Conservation (phyloP, 306 rosid genomes). For the Lotus japonicus region DNA sequence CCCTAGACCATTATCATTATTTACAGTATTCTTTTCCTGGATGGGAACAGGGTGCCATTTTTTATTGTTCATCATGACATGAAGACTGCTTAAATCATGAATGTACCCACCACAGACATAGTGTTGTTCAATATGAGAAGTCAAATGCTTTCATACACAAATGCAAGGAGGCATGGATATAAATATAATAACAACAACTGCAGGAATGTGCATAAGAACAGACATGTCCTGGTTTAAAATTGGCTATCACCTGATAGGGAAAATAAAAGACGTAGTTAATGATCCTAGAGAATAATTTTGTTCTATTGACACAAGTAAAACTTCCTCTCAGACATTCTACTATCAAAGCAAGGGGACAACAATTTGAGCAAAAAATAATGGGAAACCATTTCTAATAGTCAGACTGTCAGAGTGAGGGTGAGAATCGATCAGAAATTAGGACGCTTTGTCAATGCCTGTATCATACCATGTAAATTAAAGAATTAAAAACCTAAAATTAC, state of each 20-base stretch:
- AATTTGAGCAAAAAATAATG: background rate
- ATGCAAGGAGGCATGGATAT: background rate
- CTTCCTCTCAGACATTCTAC: background rate
- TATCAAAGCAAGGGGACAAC: constrained; percentile 16
- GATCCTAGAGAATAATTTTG: constrained; percentile 1
- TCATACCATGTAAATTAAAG: constrained; percentile 3
- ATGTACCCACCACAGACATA: background rate
- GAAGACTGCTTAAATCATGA: constrained; percentile 8
- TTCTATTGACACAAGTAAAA: background rate
- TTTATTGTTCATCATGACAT: background rate
- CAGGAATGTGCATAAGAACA: background rate
- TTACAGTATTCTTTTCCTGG: background rate
- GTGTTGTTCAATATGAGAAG: background rate
- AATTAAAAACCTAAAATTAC: constrained; percentile 20
- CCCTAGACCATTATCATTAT: background rate
- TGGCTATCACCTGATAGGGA: background rate
- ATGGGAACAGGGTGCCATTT: background rate
- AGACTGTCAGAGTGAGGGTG: background rate
- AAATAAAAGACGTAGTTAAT: background rate
- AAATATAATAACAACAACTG: background rate
- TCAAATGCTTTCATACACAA: background rate
- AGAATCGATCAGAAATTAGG: background rate
- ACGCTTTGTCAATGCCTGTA: background rate
- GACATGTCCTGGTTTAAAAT: background rate
- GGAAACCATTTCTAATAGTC: constrained; percentile 4